Conservation (phyloP, 176 grass and related monocot genomes). For the Aegilops longissima region DNA sequence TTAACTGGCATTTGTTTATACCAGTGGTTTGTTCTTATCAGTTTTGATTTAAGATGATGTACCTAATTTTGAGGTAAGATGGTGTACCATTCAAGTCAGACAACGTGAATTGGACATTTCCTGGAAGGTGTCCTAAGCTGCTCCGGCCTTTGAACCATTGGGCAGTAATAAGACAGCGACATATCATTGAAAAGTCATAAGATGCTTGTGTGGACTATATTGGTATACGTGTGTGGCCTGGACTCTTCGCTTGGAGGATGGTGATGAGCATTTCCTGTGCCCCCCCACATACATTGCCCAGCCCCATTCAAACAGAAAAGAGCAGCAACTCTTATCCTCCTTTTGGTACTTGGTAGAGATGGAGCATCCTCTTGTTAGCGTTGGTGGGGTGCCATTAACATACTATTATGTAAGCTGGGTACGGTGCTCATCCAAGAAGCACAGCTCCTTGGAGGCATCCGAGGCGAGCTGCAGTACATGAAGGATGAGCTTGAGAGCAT, state of each 20-base stretch:
- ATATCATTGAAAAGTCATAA: neutral
- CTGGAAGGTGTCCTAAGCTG: neutral
- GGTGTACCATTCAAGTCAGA: neutral
- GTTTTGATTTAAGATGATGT: neutral
- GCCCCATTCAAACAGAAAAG: too few relatives aligned
- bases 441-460: conserved; percentile 25
- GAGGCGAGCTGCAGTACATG: conserved; percentile 11
- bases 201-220: conserved; percentile 1
- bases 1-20: neutral
- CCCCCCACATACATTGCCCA: too few relatives aligned
- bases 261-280: neutral
- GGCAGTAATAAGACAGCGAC: neutral
- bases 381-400: conserved; percentile 4
- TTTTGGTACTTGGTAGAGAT: conserved; percentile 3
- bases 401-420: conserved; percentile 34
- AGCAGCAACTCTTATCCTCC: neutral
- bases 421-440: conserved; percentile 31
- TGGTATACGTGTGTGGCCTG: neutral
- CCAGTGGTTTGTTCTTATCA: neutral
- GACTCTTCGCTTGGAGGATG: neutral
- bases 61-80: neutral
- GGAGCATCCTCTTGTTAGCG: conserved; percentile 33
- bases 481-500: conserved; percentile 54
- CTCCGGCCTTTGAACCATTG: neutral
- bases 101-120: neutral